Evolutionary conservation across 306 rosid species (phyloP).

Genomic region (Malus domestica): DNA sequence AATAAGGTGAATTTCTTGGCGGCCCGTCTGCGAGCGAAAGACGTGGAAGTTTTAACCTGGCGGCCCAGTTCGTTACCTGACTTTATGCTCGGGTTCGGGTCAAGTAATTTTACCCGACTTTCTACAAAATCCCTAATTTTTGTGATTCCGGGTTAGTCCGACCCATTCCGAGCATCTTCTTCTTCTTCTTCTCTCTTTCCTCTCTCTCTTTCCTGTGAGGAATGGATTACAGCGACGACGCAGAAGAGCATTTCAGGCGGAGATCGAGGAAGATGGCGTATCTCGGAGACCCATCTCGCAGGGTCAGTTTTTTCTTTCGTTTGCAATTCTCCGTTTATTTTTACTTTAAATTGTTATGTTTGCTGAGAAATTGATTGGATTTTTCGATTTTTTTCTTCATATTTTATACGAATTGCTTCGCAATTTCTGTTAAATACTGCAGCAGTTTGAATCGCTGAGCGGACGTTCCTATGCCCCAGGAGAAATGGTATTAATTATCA

Average conservation of each 20-base stretch:
- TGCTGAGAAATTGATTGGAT: neutral
- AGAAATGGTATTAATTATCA: conserved; percentile 39
- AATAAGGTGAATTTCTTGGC: neutral
- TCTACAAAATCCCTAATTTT: conserved; percentile 7
- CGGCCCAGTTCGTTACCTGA: neutral
- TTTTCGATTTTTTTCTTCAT: neutral
- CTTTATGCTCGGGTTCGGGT: neutral
- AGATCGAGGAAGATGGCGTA: conserved; percentile 20
- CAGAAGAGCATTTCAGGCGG: conserved; percentile 33
- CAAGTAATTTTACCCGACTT: neutral
- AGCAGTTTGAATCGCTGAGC: conserved; percentile 43
- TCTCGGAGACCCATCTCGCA: conserved; percentile 35
- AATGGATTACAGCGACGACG: conserved; percentile 44
- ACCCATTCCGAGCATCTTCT: neutral
- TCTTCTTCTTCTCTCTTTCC: neutral
- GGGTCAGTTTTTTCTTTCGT: conserved; percentile 17
- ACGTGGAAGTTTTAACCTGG: neutral
- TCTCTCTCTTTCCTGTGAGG: neutral
- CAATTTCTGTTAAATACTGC: conserved; percentile 18
- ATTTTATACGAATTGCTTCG: neutral
- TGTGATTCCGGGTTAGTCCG: neutral
- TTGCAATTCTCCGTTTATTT: neutral
- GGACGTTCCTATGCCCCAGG: conserved; percentile 40
- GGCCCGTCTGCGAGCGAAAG: neutral
- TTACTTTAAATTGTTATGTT: neutral